These are phyloP conservation scores for Pseudogymnoascus sp. DNA, from an alignment of 2,329 filamentous ascomycete genomes.

Conservation along the genomic window DNA sequence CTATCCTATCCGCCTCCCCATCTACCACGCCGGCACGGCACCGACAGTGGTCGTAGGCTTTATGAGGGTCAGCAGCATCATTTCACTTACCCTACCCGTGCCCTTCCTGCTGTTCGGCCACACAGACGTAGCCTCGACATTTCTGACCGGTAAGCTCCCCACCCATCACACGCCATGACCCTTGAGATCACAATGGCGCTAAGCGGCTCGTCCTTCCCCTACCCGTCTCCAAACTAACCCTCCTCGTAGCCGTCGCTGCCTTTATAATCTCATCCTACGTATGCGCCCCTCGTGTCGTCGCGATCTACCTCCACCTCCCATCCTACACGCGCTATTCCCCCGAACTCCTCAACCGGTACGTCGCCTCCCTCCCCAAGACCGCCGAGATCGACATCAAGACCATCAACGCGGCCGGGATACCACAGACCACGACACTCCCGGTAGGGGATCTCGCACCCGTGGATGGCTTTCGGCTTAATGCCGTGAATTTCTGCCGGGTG, in stretches of 20 bases:
- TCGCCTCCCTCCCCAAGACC: slow-evolving; percentile 35
- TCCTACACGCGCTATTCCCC: slow-evolving; percentile 53
- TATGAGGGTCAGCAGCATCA: slow-evolving; percentile 62
- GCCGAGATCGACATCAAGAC: slow-evolving; percentile 33
- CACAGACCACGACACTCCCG: slow-evolving; percentile 13
- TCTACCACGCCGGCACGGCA: slow-evolving; percentile 67
- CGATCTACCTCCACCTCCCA: slow-evolving; percentile 63
- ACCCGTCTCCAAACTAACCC: slow-evolving; percentile 10
- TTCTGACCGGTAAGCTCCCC: neutral
- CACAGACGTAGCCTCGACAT: neutral
- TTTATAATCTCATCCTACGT: slow-evolving; percentile 57
- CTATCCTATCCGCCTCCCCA: slow-evolving; percentile 51
- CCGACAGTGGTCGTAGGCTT: slow-evolving; percentile 60
- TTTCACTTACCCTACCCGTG: slow-evolving; percentile 34
- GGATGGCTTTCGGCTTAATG: neutral
- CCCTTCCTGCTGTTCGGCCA: neutral
- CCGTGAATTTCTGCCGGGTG: neutral
- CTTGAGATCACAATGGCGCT: neutral
- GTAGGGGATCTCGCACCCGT: slow-evolving; percentile 1
- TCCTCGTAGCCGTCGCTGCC: slow-evolving; percentile 38
- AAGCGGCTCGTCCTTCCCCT: neutral
- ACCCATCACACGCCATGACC: neutral
- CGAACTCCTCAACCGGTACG: slow-evolving; percentile 40
- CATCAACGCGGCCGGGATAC: slow-evolving; percentile 33
- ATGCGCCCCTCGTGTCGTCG: slow-evolving; percentile 64